Conservation (phyloP, 768 basidiomycete genomes). For the Cubamyces lactineus region DNA sequence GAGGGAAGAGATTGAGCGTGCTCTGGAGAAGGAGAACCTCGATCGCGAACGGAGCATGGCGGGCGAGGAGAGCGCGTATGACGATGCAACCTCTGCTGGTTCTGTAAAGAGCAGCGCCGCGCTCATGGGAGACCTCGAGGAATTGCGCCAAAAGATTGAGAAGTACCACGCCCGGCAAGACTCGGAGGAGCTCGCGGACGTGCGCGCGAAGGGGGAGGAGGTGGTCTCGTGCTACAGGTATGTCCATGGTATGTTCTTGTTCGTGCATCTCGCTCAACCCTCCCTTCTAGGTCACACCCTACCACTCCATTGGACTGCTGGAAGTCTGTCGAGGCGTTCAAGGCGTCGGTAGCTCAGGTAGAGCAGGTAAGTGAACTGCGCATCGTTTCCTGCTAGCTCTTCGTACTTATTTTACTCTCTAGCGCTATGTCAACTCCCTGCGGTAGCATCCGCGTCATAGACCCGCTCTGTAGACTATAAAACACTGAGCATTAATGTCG, state of each 20-base stretch:
- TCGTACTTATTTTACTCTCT: constrained; percentile 16
- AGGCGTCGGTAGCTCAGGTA: constrained; percentile 62
- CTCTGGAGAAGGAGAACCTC: constrained; percentile 86
- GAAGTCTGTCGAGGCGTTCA: constrained; percentile 73
- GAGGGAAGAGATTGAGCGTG: constrained; percentile 70
- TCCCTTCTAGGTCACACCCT: constrained; percentile 41
- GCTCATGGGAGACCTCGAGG: constrained; percentile 75
- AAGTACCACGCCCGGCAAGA: constrained; percentile 62
- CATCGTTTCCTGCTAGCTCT: not conserved
- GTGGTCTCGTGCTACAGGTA: constrained; percentile 80
- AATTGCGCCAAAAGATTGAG: constrained; percentile 73
- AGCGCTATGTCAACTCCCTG: constrained; percentile 67
- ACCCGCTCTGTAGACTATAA: constrained; percentile 4
- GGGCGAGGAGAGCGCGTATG: constrained; percentile 39
- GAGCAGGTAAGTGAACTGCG: constrained; percentile 57
- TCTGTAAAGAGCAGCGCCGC: constrained; percentile 60
- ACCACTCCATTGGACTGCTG: constrained; percentile 71
- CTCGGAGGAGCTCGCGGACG: constrained; percentile 55
- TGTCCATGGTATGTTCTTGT: constrained; percentile 30
- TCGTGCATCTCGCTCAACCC: not conserved
- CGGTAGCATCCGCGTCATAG: constrained; percentile 27
- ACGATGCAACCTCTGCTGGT: constrained; percentile 37
- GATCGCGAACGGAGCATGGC: constrained; percentile 68
- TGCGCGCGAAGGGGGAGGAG: constrained; percentile 59
- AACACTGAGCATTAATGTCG: not conserved